Conservation (phyloP, 169 alveolate species). For the Cryptosporidium baileyi region DNA sequence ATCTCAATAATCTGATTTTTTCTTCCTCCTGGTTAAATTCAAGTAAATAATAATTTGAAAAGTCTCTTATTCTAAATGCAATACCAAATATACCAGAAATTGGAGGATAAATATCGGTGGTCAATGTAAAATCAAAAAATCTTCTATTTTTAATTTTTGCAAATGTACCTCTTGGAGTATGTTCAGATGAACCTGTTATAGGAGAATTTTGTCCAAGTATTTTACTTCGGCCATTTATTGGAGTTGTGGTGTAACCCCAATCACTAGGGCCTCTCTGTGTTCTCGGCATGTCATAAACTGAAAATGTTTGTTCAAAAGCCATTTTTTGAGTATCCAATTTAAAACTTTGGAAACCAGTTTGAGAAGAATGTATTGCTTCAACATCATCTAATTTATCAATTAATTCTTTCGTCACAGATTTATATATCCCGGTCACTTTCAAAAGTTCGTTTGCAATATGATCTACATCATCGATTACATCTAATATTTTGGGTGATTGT, state of each 20-base stretch:
- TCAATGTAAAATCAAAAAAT: constrained; percentile 81
- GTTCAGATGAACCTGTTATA: constrained; percentile 75
- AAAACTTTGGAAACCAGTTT: constrained; percentile 79
- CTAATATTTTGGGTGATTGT: constrained; percentile 78
- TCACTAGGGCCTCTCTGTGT: constrained; percentile 80
- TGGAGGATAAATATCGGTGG: constrained; percentile 76
- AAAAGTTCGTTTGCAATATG: constrained; percentile 72
- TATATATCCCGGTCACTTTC: constrained; percentile 74
- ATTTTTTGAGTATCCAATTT: constrained; percentile 78
- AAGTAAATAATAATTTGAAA: constrained; percentile 83
- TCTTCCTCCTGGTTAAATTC: constrained; percentile 79
- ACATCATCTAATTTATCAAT: constrained; percentile 77
- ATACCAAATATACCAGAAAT: constrained; percentile 83
- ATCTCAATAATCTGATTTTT: constrained; percentile 79
- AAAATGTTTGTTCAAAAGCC: constrained; percentile 83
- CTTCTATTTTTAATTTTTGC: constrained; percentile 82
- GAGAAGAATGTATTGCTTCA: constrained; percentile 79
- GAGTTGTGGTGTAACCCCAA: constrained; percentile 88
- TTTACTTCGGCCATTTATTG: constrained; percentile 79
- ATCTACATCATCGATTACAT: constrained; percentile 76
- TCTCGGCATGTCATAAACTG: constrained; percentile 80
- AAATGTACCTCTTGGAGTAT: constrained; percentile 83
- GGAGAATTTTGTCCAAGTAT: constrained; percentile 84
- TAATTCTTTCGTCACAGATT: constrained; percentile 78
- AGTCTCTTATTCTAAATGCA: constrained; percentile 85